These are phyloP conservation scores for Thuja plicata DNA, from an alignment of 83 land plant species.

Conservation along the genomic window DNA sequence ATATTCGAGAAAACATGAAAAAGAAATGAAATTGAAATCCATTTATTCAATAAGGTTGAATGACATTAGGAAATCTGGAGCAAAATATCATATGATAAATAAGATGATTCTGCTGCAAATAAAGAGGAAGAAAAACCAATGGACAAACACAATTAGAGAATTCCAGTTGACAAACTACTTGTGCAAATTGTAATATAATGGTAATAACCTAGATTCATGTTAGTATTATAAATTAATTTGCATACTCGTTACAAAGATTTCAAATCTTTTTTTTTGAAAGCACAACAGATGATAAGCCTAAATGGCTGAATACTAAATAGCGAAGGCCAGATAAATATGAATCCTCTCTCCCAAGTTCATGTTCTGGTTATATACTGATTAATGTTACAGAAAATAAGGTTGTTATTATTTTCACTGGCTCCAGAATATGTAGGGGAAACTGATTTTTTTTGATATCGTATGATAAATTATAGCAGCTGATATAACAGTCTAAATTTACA, in stretches of 20 bases:
- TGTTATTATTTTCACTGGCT: neutral
- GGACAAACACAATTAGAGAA: neutral
- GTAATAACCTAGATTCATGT: neutral
- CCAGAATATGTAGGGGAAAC: neutral
- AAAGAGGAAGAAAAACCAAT: neutral
- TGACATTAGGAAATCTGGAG: neutral
- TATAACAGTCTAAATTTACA: neutral
- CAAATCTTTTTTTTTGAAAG: neutral
- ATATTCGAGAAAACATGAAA: neutral
- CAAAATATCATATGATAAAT: neutral
- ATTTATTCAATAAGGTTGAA: neutral
- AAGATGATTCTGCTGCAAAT: neutral
- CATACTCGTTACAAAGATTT: neutral
- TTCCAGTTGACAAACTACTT: neutral
- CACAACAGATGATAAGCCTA: neutral
- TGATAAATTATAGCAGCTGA: neutral
- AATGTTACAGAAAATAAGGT: neutral
- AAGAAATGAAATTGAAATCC: neutral
- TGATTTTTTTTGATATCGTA: neutral
- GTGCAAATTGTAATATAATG: neutral
- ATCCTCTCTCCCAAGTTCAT: neutral
- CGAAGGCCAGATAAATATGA: neutral
- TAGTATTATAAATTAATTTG: neutral
- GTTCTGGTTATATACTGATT: neutral
- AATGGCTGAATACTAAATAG: no score